Evolutionary conservation across 2,329 filamentous ascomycete genomes (phyloP).

Genomic region (Bipolaris sorokiniana): DNA sequence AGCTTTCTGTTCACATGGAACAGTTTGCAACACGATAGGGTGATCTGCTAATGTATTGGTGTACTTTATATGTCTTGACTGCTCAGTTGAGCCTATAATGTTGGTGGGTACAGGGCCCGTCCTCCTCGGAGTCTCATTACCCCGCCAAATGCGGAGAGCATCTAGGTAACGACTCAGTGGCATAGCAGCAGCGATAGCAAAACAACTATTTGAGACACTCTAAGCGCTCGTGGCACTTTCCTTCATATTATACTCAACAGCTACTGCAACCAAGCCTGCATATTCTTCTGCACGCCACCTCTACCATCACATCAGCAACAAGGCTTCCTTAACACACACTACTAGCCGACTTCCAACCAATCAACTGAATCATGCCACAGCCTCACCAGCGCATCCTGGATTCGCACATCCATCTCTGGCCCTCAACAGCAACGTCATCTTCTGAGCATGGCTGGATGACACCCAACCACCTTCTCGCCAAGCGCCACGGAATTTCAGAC

Average conservation of each 20-base stretch:
- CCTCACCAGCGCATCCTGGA: conserved; percentile 68
- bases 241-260: not conserved
- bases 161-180: not conserved
- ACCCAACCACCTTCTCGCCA: conserved; percentile 61
- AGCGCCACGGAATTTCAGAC: conserved; percentile 68
- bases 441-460: conserved; percentile 73
- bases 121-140: conserved; percentile 9
- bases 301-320: not conserved
- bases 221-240: not conserved
- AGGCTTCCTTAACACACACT: not conserved
- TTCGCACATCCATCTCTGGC: conserved; percentile 90
- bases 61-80: not conserved
- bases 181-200: conserved; percentile 2
- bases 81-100: not conserved
- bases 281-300: not conserved
- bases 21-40: not conserved
- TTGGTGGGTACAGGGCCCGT: not conserved
- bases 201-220: not conserved
- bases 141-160: conserved; percentile 10
- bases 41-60: not conserved
- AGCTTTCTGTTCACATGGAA: not conserved
- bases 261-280: not conserved
- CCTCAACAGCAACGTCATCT: conserved; percentile 65
- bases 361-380: not conserved
- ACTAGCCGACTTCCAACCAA: not conserved